Evolutionary conservation across 768 basidiomycete genomes (phyloP).

Genomic region (Candolleomyces efflorescens): DNA sequence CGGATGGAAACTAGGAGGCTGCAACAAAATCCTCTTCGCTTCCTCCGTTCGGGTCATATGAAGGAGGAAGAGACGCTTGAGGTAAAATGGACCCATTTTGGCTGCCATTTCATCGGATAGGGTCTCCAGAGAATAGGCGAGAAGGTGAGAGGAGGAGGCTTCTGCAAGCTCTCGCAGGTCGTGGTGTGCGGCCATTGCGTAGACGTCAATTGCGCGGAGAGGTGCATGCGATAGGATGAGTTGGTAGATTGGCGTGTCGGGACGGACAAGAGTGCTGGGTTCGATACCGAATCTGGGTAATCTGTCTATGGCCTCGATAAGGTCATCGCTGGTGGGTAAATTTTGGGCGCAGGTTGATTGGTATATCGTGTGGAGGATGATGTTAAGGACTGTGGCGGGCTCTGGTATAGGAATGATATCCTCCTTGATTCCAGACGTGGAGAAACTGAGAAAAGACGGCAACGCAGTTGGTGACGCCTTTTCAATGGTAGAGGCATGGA

Average conservation of each 20-base stretch:
- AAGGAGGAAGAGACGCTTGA: conserved; percentile 33
- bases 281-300: conserved; percentile 19
- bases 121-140: conserved; percentile 23
- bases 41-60: conserved; percentile 29
- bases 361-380: conserved; percentile 52
- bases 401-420: conserved; percentile 39
- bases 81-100: conserved; percentile 31
- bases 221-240: conserved; percentile 20
- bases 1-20: conserved; percentile 15
- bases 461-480: conserved; percentile 44
- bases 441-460: conserved; percentile 21
- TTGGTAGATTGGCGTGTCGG: conserved; percentile 20
- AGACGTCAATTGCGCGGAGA: conserved; percentile 30
- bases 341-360: conserved; percentile 44
- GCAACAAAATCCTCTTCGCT: conserved; percentile 20
- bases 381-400: conserved; percentile 41
- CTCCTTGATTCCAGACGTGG: conserved; percentile 5
- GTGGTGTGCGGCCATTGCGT: conserved; percentile 27
- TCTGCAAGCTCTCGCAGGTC: conserved; percentile 34
- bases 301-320: conserved; percentile 37
- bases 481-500: conserved; percentile 41
- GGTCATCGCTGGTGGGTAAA: conserved; percentile 42
- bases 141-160: conserved; percentile 31
- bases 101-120: conserved; percentile 29
- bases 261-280: conserved; percentile 18